Evolutionary conservation across 176 grass and related monocot genomes (phyloP).

Genomic region (Urochloa ruziziensis): DNA sequence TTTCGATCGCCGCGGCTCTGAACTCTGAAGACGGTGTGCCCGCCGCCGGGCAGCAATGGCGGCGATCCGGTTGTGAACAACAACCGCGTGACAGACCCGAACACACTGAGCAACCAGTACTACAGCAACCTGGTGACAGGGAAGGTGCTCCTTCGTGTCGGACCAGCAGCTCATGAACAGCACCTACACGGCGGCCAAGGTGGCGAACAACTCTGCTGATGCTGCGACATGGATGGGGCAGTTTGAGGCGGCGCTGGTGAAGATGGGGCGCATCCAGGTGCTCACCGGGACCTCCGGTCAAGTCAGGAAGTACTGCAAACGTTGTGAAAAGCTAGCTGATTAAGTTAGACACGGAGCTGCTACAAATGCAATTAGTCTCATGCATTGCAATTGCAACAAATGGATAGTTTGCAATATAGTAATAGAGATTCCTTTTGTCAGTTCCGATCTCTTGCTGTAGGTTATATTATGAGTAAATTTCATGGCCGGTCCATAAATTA

Average conservation of each 20-base stretch:
- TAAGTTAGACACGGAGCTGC: too few species aligned
- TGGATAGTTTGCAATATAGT: too few species aligned
- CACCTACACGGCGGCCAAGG: background rate
- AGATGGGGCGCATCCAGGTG: conserved; percentile 51
- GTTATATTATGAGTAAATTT: too few species aligned
- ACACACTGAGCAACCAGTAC: conserved; percentile 38
- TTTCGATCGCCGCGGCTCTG: too few species aligned
- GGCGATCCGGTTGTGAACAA: background rate
- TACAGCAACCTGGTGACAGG: conserved; percentile 14
- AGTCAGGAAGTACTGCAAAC: too few species aligned
- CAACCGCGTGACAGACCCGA: conserved; percentile 29
- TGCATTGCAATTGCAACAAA: too few species aligned
- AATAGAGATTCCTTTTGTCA: too few species aligned
- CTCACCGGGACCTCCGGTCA: conserved; percentile 35
- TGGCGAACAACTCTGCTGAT: conserved; percentile 17
- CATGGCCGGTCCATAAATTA: too few species aligned
- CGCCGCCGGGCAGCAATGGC: background rate
- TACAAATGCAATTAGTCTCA: too few species aligned
- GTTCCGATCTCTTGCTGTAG: too few species aligned
- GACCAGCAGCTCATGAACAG: conserved; percentile 34
- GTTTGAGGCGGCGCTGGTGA: conserved; percentile 41
- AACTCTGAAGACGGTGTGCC: conserved; percentile 37
- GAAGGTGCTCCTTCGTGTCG: conserved; percentile 47
- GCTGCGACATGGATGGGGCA: conserved; percentile 27
- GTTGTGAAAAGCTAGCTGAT: too few species aligned